These are phyloP conservation scores for Tulasnella sp. DNA, from an alignment of 768 basidiomycete species.

Conservation along the genomic window DNA sequence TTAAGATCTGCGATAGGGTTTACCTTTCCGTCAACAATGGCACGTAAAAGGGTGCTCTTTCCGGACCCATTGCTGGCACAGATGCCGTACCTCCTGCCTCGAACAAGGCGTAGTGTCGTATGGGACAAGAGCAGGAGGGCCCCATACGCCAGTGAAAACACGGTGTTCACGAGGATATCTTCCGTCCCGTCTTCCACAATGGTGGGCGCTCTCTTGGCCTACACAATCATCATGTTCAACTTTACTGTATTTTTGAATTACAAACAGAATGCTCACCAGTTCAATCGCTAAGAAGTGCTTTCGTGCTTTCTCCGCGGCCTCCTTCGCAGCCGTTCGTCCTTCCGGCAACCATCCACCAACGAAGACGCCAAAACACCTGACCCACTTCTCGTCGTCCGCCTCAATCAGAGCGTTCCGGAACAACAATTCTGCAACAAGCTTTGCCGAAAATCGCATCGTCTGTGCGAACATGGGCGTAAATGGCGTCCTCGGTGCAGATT, in stretches of 20 bases:
- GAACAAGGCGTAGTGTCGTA: slow-evolving; percentile 77
- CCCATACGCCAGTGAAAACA: slow-evolving; percentile 94
- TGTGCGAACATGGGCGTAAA: slow-evolving; percentile 48
- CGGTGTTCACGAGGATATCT: slow-evolving; percentile 76
- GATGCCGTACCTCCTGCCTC: slow-evolving; percentile 90
- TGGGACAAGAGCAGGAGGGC: slow-evolving; percentile 90
- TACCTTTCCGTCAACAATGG: slow-evolving; percentile 86
- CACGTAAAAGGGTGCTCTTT: slow-evolving; percentile 92
- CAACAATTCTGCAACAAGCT: slow-evolving; percentile 68
- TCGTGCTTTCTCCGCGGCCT: slow-evolving; percentile 45
- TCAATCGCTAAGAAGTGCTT: slow-evolving; percentile 70
- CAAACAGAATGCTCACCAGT: slow-evolving; percentile 29
- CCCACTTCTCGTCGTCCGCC: slow-evolving; percentile 46
- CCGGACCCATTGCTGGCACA: slow-evolving; percentile 94
- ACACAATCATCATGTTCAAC: slow-evolving; percentile 2
- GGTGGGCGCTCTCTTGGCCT: slow-evolving; percentile 49
- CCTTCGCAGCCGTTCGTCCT: slow-evolving; percentile 26
- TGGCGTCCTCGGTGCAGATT: slow-evolving; percentile 40
- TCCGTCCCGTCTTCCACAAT: slow-evolving; percentile 32
- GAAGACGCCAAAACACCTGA: slow-evolving; percentile 61
- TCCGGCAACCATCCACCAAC: slow-evolving; percentile 48
- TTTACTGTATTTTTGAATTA: not conserved
- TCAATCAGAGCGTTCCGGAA: slow-evolving; percentile 42
- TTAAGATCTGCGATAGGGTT: not conserved
- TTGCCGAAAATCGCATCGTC: slow-evolving; percentile 61